A percentile compares a stretch with the other conserved stretches of the same genome.
phyloP scores from a whole-genome alignment of 306 rosid genomes.

The Quercus aquifolioides region DNA sequence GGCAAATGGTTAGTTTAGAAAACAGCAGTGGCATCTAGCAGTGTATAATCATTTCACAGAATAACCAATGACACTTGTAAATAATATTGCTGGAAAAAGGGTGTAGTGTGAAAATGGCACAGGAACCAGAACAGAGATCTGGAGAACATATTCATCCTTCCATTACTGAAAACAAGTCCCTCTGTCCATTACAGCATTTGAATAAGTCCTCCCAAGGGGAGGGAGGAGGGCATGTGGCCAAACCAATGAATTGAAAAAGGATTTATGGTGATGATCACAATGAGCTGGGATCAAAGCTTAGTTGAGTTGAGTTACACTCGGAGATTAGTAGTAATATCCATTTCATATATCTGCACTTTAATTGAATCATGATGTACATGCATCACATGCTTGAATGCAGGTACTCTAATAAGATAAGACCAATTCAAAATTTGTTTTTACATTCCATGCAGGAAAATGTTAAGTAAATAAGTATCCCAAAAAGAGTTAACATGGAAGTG shows the following conservation, averaged over 20 bases:
- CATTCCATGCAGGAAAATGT: background rate
- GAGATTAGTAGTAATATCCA: background rate
- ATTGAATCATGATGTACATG: background rate
- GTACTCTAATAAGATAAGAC: background rate
- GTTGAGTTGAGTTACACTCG: background rate
- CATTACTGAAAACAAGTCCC: background rate
- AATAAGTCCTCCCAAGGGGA: background rate
- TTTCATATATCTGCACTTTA: background rate
- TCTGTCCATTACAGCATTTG: background rate
- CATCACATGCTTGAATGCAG: background rate
- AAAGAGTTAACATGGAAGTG: conserved; percentile 4
- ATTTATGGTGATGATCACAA: background rate
- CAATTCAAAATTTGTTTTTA: background rate
- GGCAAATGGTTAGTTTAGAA: background rate
- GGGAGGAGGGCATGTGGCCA: background rate
- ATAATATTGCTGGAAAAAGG: background rate
- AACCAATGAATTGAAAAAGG: background rate
- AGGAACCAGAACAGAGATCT: background rate
- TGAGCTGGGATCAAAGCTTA: background rate
- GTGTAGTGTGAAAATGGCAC: background rate
- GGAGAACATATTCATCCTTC: background rate
- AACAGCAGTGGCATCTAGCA: background rate
- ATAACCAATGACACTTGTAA: background rate
- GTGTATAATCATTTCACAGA: background rate
- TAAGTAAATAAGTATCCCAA: background rate